Evolutionary conservation across 352 stramenopile species (phyloP).

Genomic region (Lagenidium sp.): DNA sequence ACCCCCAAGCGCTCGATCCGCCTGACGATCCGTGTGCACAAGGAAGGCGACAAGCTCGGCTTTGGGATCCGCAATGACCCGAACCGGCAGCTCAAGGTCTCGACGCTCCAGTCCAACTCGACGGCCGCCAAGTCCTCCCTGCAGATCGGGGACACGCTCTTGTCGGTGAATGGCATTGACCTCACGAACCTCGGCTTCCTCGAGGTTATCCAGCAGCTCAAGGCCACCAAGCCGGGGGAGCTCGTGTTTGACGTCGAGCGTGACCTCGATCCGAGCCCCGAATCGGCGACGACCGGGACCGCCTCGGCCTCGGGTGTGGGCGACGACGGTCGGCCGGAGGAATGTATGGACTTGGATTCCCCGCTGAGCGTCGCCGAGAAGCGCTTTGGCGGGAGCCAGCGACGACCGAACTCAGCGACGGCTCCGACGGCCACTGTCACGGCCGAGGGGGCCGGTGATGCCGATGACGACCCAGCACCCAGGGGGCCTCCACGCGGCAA

Average conservation of each 20-base stretch:
- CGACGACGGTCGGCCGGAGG: slow-evolving; percentile 2
- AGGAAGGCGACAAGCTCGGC: slow-evolving; percentile 44
- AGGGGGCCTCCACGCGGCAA: no score
- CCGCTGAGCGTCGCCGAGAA: slow-evolving; percentile 9
- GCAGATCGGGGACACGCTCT: slow-evolving; percentile 49
- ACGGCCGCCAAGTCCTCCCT: slow-evolving; percentile 26
- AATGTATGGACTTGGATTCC: slow-evolving; percentile 14
- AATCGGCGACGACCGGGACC: not conserved
- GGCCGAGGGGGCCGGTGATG: no score
- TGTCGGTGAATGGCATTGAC: slow-evolving; percentile 54
- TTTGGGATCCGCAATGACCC: slow-evolving; percentile 64
- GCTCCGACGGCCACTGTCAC: no score
- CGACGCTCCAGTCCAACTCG: slow-evolving; percentile 37
- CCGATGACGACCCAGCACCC: no score
- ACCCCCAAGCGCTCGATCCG: slow-evolving; percentile 6
- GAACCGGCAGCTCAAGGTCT: slow-evolving; percentile 42
- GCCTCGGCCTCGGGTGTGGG: no score
- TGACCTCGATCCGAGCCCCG: slow-evolving; percentile 4
- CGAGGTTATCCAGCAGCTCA: slow-evolving; percentile 47
- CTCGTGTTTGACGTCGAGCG: slow-evolving; percentile 57
- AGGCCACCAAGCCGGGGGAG: slow-evolving; percentile 32
- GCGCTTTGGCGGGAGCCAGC: no score
- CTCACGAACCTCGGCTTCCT: slow-evolving; percentile 41
- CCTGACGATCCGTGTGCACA: slow-evolving; percentile 34
- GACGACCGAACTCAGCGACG: no score